Conservation (phyloP, 1,284 basidiomycete species). For the Ustanciosporium gigantosporum region DNA sequence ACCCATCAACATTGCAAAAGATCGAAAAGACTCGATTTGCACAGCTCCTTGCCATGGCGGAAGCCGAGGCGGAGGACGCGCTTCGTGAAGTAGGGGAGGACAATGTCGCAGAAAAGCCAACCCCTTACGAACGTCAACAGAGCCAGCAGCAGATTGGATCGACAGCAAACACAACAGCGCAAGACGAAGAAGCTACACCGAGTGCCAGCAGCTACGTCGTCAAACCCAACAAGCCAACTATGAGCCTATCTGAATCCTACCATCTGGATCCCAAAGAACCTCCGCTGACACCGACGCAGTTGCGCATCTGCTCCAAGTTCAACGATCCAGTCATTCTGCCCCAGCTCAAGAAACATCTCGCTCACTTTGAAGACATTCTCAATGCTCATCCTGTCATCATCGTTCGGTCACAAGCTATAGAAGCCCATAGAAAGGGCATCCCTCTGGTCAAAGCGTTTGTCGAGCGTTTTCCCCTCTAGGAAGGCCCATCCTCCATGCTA, state of each 20-base stretch:
- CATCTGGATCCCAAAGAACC: neutral
- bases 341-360: slow-evolving; percentile 33
- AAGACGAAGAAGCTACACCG: no score
- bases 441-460: slow-evolving; percentile 11
- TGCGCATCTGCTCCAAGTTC: slow-evolving; percentile 17
- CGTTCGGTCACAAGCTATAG: slow-evolving; percentile 17
- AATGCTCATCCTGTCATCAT: slow-evolving; percentile 52
- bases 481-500: no score
- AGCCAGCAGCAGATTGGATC: no score
- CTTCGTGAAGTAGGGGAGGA: slow-evolving; percentile 19
- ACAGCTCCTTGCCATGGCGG: slow-evolving; percentile 3
- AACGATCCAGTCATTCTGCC: slow-evolving; percentile 23
- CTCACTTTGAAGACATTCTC: slow-evolving; percentile 34
- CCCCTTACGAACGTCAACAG: neutral
- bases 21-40: slow-evolving; percentile 11
- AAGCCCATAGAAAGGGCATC: slow-evolving; percentile 24
- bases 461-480: slow-evolving; percentile 8
- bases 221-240: slow-evolving; percentile 4
- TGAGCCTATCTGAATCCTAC: neutral
- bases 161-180: neutral
- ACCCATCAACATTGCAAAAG: neutral
- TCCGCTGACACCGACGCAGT: slow-evolving; percentile 16
- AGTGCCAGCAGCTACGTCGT: neutral
- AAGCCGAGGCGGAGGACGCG: slow-evolving; percentile 17
- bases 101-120: slow-evolving; percentile 1